Conservation (phyloP, 495 filamentous ascomycete genomes). For the Lasiosphaeria ovina region DNA sequence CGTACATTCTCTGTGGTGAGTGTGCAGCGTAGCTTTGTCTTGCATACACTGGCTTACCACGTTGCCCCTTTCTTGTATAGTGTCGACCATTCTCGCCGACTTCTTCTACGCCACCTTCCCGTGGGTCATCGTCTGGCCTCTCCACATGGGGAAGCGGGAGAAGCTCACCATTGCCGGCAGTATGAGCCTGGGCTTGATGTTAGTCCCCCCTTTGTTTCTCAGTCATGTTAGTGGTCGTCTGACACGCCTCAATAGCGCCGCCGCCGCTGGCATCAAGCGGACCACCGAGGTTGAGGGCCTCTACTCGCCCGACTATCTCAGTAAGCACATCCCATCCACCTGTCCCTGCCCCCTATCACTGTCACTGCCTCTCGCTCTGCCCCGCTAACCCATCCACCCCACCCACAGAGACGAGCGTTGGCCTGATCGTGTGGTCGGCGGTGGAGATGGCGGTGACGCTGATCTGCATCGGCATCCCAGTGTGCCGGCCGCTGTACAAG, state of each 20-base stretch:
- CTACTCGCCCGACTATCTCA: constrained; percentile 20
- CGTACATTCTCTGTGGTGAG: constrained; percentile 21
- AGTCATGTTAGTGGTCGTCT: neutral
- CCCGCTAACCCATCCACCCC: neutral
- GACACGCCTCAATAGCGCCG: constrained; percentile 15
- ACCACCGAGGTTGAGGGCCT: constrained; percentile 24
- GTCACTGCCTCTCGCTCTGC: neutral
- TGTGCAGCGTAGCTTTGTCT: neutral
- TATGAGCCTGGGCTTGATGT: constrained; percentile 52
- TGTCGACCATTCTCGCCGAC: constrained; percentile 36
- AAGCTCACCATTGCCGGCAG: constrained; percentile 47
- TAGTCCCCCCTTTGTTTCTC: constrained; percentile 16
- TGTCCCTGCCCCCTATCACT: neutral
- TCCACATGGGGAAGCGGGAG: constrained; percentile 45
- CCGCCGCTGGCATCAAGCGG: constrained; percentile 23
- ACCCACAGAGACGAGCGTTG: constrained; percentile 24
- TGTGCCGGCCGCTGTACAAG: constrained; percentile 20
- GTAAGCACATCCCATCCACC: neutral
- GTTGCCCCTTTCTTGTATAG: constrained; percentile 5
- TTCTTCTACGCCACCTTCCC: constrained; percentile 48
- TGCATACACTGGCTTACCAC: neutral
- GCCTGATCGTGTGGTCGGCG: constrained; percentile 27
- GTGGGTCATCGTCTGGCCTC: constrained; percentile 48
- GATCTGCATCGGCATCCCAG: constrained; percentile 30
- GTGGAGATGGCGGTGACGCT: constrained; percentile 27